Evolutionary conservation across 306 rosid genomes (phyloP).

Genomic region (Lupinus albus): DNA sequence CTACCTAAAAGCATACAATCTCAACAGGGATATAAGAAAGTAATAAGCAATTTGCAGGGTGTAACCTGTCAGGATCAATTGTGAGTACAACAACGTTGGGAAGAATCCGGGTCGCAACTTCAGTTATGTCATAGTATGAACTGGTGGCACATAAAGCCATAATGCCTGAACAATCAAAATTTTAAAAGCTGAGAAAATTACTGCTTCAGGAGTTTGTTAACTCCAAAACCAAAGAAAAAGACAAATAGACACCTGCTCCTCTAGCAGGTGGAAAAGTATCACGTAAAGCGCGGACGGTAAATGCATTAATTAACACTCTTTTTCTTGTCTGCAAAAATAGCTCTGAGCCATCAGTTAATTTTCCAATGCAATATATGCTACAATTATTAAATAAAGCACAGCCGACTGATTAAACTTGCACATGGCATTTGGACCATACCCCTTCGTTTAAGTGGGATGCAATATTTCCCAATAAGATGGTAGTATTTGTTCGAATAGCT

Average conservation of each 20-base stretch:
- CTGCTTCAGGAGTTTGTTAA: constrained; percentile 22
- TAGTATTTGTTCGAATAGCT: constrained; percentile 95
- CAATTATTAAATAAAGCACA: constrained; percentile 24
- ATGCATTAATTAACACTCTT: constrained; percentile 96
- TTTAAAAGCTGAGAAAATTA: constrained; percentile 16
- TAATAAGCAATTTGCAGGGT: constrained; percentile 26
- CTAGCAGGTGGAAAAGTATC: constrained; percentile 96
- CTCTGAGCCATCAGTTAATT: constrained; percentile 41
- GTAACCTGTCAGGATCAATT: constrained; percentile 91
- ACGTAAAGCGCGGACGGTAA: constrained; percentile 97
- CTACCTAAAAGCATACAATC: not conserved
- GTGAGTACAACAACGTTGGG: constrained; percentile 90
- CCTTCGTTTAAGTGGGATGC: constrained; percentile 90
- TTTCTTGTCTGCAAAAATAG: constrained; percentile 82
- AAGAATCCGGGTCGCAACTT: constrained; percentile 93
- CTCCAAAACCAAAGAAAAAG: constrained; percentile 31
- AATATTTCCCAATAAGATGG: constrained; percentile 93
- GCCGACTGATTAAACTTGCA: constrained; percentile 32
- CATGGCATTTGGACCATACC: constrained; percentile 57
- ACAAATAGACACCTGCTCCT: constrained; percentile 76
- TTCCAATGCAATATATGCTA: constrained; percentile 31
- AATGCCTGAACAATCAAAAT: constrained; percentile 64
- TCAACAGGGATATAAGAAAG: constrained; percentile 15
- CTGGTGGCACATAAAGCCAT: constrained; percentile 99
- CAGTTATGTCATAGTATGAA: constrained; percentile 85